These are phyloP conservation scores for Chenopodium formosanum DNA, from an alignment of 148 eudicot species.

Conservation along the genomic window DNA sequence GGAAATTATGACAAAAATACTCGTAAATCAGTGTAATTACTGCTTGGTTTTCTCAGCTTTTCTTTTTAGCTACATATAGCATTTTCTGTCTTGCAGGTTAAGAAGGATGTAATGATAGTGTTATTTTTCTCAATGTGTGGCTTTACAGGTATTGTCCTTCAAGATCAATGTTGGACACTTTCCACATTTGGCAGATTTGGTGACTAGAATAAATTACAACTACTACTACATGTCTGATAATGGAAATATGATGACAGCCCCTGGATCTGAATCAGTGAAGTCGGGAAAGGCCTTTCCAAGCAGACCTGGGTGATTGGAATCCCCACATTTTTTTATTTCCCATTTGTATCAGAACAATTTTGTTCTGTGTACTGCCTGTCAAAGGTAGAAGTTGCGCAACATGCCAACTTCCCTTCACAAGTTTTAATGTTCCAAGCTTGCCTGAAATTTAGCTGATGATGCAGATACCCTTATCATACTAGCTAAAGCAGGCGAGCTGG, in stretches of 20 bases:
- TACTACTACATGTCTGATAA: constrained; percentile 80
- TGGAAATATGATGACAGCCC: constrained; percentile 62
- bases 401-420: not conserved
- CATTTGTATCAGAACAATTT: not conserved
- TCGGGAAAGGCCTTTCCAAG: constrained; percentile 43
- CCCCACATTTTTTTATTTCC: not conserved
- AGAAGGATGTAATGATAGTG: no score
- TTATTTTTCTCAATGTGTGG: not conserved
- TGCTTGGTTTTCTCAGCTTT: no score
- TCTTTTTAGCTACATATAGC: no score
- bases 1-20: no score
- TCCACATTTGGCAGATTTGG: constrained; percentile 93
- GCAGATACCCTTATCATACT: not conserved
- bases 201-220: constrained; percentile 89
- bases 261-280: constrained; percentile 54
- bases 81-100: no score
- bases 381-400: not conserved
- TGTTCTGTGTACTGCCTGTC: not conserved
- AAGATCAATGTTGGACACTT: constrained; percentile 92
- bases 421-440: not conserved
- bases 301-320: constrained; percentile 31
- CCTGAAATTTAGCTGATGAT: not conserved
- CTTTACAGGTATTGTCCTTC: constrained; percentile 80
- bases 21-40: no score
- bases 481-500: not conserved